Evolutionary conservation across 2,329 filamentous ascomycete species (phyloP).

Genomic region (Fusarium fujikuroi): DNA sequence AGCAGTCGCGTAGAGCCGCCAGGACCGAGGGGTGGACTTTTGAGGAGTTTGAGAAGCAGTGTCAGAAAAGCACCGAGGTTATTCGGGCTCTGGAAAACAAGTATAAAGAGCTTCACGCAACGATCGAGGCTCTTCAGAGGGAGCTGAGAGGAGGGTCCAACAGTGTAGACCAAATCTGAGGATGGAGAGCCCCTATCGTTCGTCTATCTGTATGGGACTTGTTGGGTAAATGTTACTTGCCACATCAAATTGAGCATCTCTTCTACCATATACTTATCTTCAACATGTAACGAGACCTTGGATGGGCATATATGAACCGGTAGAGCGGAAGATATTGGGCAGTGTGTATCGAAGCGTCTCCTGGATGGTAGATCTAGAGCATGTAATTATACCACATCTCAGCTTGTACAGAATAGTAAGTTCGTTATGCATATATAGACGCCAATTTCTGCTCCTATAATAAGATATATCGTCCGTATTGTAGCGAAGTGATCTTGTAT

Average conservation of each 20-base stretch:
- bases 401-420: not conserved
- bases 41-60: not conserved
- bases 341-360: not conserved
- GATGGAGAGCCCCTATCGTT: not conserved
- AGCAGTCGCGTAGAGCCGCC: not conserved
- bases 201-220: too few relatives aligned
- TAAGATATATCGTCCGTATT: not conserved
- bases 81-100: not conserved
- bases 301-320: not conserved
- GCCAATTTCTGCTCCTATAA: not conserved
- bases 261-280: too few relatives aligned
- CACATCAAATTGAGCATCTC: not conserved
- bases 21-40: not conserved
- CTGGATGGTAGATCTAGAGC: not conserved
- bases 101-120: not conserved
- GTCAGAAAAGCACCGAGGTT: not conserved
- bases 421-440: not conserved
- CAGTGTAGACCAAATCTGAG: not conserved
- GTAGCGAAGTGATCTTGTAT: not conserved
- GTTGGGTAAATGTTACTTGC: not conserved
- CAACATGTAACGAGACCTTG: not conserved
- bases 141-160: not conserved
- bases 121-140: not conserved
- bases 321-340: not conserved
- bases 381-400: too few relatives aligned